These are phyloP conservation scores for Talaromyces nanjingensis DNA, from an alignment of 495 filamentous ascomycete genomes.

Conservation along the genomic window DNA sequence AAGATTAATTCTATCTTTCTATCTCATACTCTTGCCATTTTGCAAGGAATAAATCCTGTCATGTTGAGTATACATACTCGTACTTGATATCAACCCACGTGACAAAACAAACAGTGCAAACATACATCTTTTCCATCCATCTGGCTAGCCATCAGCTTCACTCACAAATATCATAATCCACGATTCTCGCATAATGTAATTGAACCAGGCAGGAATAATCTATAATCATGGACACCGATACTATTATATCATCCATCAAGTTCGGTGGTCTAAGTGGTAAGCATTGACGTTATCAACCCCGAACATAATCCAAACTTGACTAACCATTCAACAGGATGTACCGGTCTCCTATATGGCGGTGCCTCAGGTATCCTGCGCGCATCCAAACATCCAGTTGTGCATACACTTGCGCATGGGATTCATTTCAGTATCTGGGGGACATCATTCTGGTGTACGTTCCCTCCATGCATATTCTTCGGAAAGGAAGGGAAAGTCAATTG, in stretches of 20 bases:
- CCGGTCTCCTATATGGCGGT: conserved; percentile 68
- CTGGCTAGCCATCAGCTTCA: neutral
- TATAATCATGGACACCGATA: conserved; percentile 11
- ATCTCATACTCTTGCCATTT: no score
- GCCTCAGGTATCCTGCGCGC: conserved; percentile 60
- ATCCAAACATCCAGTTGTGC: conserved; percentile 59
- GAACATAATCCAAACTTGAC: neutral
- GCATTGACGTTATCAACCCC: conserved; percentile 17
- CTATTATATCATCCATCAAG: conserved; percentile 38
- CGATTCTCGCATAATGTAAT: neutral
- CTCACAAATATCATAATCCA: neutral
- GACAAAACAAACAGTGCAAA: conserved; percentile 4
- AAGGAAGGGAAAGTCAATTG: neutral
- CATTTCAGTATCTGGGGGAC: conserved; percentile 76
- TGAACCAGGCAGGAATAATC: neutral
- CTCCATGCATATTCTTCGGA: conserved; percentile 1
- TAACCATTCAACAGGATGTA: conserved; percentile 41
- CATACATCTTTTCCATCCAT: neutral
- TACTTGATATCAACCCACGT: neutral
- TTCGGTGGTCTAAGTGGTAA: conserved; percentile 46
- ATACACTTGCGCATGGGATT: conserved; percentile 62
- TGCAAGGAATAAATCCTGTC: no score
- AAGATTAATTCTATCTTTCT: no score
- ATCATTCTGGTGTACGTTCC: conserved; percentile 64
- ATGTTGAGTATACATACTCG: no score